Evolutionary conservation across 2,329 filamentous ascomycete genomes (phyloP), one percentile per base, ranked within the genome.

Genomic region (Albophoma yamanashiensis): DNA sequence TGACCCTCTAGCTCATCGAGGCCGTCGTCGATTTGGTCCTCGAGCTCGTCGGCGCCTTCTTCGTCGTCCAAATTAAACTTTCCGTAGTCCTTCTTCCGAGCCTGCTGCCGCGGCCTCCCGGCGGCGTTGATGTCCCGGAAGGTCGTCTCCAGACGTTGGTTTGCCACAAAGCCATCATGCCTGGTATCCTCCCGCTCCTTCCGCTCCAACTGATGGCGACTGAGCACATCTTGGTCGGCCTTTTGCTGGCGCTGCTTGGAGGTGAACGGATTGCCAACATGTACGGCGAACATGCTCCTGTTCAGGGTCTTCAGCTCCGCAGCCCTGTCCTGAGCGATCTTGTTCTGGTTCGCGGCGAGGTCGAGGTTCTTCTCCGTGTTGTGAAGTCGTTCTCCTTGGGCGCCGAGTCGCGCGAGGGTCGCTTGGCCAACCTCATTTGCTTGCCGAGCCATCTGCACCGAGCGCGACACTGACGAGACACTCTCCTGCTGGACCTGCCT

Each of bases 231-330:
- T 57, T 87, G 79, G 64, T 94, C 89, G 47, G 84, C 82, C 60
- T 83, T 84, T 59, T 80, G 79, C 36, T 81, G 82, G 53, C 87
- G 82, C 65, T 81, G 82, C 63, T 83, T 85, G 17, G 84, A 85
- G 0, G 89, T 94, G 71, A 96, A 91, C 0, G 88, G 88, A 67
- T 91, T 91, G 58, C 80, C 79, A 34, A 92, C 87, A 68, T 92
- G 88, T 27, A 92, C 83, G 6, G 90, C 89, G 69, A 96, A 96
- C 91, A 97, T 96, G 77, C 88, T 92, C 63, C 88, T 81, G 74
- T 97, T 96, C 57, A 95, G 79, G 1, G 84, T 90, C 77, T 93
- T 93, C 43, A 97, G 78, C 70, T 96, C 91, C 56, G 86, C 84
- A 1, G 91, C 88, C 67, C 90, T 89, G 65, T 92, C 90, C 66